Conservation (phyloP, 2,329 filamentous ascomycete species). For the Xylaria multiplex region DNA sequence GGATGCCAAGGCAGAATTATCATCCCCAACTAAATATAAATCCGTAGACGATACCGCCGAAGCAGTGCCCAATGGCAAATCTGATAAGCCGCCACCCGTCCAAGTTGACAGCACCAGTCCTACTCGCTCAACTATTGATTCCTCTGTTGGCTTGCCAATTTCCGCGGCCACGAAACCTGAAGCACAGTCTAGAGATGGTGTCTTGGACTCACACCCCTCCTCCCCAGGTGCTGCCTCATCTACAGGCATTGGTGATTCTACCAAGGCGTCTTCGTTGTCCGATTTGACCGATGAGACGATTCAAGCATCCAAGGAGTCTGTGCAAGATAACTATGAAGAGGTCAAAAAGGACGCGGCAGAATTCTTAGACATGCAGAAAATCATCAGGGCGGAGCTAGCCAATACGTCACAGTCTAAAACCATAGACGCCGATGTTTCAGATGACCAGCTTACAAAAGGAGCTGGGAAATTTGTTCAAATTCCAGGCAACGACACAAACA, state of each 20-base stretch:
- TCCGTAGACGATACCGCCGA: constrained; percentile 42
- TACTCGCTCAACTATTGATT: constrained; percentile 62
- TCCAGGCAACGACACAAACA: constrained; percentile 36
- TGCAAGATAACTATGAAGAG: constrained; percentile 28
- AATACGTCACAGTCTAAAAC: constrained; percentile 36
- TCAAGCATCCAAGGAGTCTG: constrained; percentile 53
- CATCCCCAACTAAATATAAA: constrained; percentile 40
- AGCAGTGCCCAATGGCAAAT: constrained; percentile 40
- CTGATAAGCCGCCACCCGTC: constrained; percentile 41
- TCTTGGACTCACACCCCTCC: constrained; percentile 66
- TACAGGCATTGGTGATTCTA: constrained; percentile 68
- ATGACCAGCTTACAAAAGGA: constrained; percentile 27
- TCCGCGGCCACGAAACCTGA: constrained; percentile 53
- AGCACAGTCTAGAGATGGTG: constrained; percentile 58
- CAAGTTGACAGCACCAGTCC: constrained; percentile 50
- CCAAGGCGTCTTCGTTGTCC: constrained; percentile 71
- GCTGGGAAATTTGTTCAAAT: constrained; percentile 42
- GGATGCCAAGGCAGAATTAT: constrained; percentile 44
- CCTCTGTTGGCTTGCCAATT: constrained; percentile 61
- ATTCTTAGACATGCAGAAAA: constrained; percentile 25
- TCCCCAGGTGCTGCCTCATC: constrained; percentile 62
- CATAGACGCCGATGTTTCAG: constrained; percentile 39
- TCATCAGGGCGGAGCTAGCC: constrained; percentile 21
- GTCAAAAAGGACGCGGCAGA: constrained; percentile 29
- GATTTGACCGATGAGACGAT: constrained; percentile 71